These are phyloP conservation scores for Pichiaceae sp. DNA, from an alignment of 1,139 yeast genomes.

Conservation along the genomic window DNA sequence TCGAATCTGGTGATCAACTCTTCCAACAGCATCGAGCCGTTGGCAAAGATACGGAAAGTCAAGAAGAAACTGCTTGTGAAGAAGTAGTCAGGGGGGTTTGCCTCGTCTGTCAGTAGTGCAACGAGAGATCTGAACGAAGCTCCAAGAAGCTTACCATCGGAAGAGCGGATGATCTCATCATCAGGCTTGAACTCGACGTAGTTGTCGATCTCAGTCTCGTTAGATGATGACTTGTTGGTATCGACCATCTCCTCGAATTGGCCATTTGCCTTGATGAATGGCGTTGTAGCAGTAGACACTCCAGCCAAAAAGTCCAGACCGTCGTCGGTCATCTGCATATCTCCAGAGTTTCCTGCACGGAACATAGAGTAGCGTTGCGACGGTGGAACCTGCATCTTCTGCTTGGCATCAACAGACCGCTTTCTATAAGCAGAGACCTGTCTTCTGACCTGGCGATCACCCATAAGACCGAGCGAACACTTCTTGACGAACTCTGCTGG, in stretches of 20 bases:
- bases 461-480: conserved; percentile 56
- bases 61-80: conserved; percentile 72
- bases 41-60: conserved; percentile 70
- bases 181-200: conserved; percentile 19
- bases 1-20: conserved; percentile 64
- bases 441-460: conserved; percentile 27
- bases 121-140: conserved; percentile 75
- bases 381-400: not conserved
- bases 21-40: conserved; percentile 61
- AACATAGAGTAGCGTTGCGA: conserved; percentile 50
- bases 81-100: conserved; percentile 59
- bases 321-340: conserved; percentile 44
- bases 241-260: conserved; percentile 15
- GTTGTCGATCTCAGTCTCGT: not conserved
- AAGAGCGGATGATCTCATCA: conserved; percentile 38
- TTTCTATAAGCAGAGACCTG: conserved; percentile 17
- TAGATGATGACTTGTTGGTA: not conserved
- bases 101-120: conserved; percentile 64
- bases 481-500: conserved; percentile 53
- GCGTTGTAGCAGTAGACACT: conserved; percentile 18
- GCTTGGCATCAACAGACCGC: conserved; percentile 2
- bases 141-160: conserved; percentile 42
- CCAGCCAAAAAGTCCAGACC: conserved; percentile 46
- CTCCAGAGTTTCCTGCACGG: conserved; percentile 48
- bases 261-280: conserved; percentile 19